Base-by-base conservation (phyloP, 306 rosid genomes). In the Calophaca sinica region DNA sequence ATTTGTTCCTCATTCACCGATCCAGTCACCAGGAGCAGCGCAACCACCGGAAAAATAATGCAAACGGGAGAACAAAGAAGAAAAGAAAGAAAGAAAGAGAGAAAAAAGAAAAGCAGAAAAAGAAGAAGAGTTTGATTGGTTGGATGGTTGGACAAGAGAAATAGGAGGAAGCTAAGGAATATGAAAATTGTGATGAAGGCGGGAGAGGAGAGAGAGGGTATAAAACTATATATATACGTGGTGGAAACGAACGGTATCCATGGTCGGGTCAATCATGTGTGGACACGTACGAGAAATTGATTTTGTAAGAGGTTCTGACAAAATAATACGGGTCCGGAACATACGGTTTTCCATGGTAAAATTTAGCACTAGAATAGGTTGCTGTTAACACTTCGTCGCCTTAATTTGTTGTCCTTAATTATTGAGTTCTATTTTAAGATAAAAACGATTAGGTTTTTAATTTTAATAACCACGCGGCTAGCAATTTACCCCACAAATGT, bases 271-370 rank as follows among this genome's bases (percentile, higher is more conserved):
- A 45, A 48, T 53, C 0, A 2, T 76, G 70, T 80, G 51, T 13
- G 26, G 79, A 83, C 96, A 84, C 88, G 80, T 86, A 76, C 44
- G n/a, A 12, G 55, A 67, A 45, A 33, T 44, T 33, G 32, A 26
- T 57, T 20, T 26, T 29, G 7, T 38, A n/a, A n/a, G 5, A 42
- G 55, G 57, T 72, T 58, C 12, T 54, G 9, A 42, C 3, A 52
- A 52, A 38, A 51, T 53, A 39, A 38, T 63, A 51, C 1, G 62
- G 46, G 51, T 65, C 36, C 60, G 26, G 42, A 60, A 76, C 15
- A 45, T 76, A 7, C 59, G 67, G 45, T 9, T 63, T 52, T 58
- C 35, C 0, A 41, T 52, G 60, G 76, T 68, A 69, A 78, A 51
- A 59, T 58, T 68, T 58, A 35, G 81, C 1, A 10, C 2, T 15